Evolutionary conservation across 495 filamentous ascomycete genomes (phyloP), one percentile per base, ranked within the genome.

Genomic region (Pyronema domesticum): DNA sequence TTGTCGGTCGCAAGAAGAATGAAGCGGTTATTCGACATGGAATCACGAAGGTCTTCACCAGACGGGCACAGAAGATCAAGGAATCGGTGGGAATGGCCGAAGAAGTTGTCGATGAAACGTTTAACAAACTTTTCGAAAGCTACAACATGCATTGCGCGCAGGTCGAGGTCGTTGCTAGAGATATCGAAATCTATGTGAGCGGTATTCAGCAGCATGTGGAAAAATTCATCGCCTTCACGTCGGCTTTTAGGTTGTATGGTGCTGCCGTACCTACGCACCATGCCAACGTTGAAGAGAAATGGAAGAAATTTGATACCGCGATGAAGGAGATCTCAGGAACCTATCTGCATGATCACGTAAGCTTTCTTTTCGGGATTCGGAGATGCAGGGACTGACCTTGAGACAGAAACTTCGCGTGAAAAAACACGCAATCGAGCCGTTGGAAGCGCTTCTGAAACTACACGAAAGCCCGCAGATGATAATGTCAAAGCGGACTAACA

Each of bases 401-500:
- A 19, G 56, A 10, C 58, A 93, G 84, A 76, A 89, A 66, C 71
- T 75, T 7, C 72, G 79, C 61, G 80, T 96, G 19, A 76, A 80
- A 11, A 86, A 83, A 67, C 79, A 82, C 59, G 83, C 93, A 46
- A 86, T 94, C 51, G 81, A 89, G 53, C 91, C 91, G 1, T 86
- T 96, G 69, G 76, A 85, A 60, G 77, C 78, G 23, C 70, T 94
- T 35, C 79, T 95, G 54, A 79, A 81, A 62, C 75, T 88, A 8
- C 82, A 94, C 58, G 79, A 83, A 49, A 83, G 82, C 7, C 86
- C 89, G 1, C 80, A 83, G 39, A 79, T 82, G 46, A 77, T 93
- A 5, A 94, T 95, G 80, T 81, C 82, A 58, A 94, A 95, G 68
- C 81, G 91, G 9, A 80, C 86, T 52, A 95, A 95, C 69, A 82